phyloP scores from a whole-genome alignment of 75 land plant genomes.

The Sequoia sempervirens region DNA sequence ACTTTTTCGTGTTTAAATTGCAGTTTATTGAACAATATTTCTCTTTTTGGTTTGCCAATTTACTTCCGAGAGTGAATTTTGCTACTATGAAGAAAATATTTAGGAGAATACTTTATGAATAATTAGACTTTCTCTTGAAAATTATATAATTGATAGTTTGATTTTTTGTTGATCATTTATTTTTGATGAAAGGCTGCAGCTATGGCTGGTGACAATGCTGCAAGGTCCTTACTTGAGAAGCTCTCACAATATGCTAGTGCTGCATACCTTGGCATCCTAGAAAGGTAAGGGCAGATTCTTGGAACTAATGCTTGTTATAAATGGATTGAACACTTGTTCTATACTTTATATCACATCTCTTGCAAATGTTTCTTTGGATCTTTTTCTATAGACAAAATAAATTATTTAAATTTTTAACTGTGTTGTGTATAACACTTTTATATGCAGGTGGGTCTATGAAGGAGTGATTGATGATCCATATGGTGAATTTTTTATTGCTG shows the following conservation, averaged over 20 bases:
- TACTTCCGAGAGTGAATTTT: too few relatives aligned
- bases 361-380: conserved; percentile 5
- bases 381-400: not conserved
- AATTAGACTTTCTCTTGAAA: not conserved
- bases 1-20: too few relatives aligned
- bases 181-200: conserved; percentile 69
- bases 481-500: conserved; percentile 95
- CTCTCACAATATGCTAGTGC: conserved; percentile 80
- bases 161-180: conserved; percentile 7
- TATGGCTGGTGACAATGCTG: conserved; percentile 96
- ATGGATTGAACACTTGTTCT: conserved; percentile 5
- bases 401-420: not conserved
- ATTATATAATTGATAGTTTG: not conserved
- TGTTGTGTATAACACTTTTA: not conserved
- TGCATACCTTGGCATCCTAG: conserved; percentile 83
- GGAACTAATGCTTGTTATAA: not conserved
- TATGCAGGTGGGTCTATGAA: conserved; percentile 88
- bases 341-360: not conserved
- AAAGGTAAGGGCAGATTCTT: conserved; percentile 56
- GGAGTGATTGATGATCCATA: conserved; percentile 98
- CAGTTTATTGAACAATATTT: too few relatives aligned
- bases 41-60: too few relatives aligned
- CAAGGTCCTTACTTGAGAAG: conserved; percentile 89
- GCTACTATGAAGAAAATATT: not conserved
- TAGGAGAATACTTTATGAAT: not conserved